Base-by-base conservation (phyloP, 2,329 filamentous ascomycete species). In the Paecilomyces fulvus region DNA sequence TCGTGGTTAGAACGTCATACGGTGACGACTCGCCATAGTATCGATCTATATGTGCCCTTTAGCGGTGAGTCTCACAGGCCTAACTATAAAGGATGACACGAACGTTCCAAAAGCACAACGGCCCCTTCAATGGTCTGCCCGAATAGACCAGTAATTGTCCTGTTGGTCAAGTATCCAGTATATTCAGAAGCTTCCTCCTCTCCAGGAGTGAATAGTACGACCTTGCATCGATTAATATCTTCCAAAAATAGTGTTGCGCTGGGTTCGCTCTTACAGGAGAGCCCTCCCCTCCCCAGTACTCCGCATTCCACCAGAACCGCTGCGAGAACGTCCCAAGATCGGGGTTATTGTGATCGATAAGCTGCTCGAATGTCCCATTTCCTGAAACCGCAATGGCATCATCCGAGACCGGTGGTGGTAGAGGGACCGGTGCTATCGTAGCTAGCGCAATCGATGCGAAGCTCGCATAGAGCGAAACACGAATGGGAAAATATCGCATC, bases 21-120 rank as follows among this genome's bases (percentile, higher is more conserved):
- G 83, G 82, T 2, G 77, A 77, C 6, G 80, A 83, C 14, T 75
- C 73, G 3, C 82, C 82, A 77, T 78, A 85, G 67, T 82, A 84
- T 11, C 82, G 77, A 63, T 85, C 77, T 79, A 52, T 21, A 37
- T n/a, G 3, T 51, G 20, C 17, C 2, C 12, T 30, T 43, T 1
- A 21, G 12, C 4, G 21, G 21, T 17, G 31, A 3, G 20, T 30
- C 17, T 23, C 12, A 43, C 7, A 9, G 25, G 6, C 17, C 10
- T 11, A n/a, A n/a, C n/a, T n/a, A 12, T 3, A 33, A 49, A 33
- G 21, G 48, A 23, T n/a, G 11, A 37, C 25, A 64, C 74, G 56
- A 62, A 79, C 77, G 82, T 67, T 85, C 82, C 30, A 84, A 63
- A 55, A 84, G 66, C 30, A 85, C 67, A 2, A 79, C 76, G 9